A percentile compares a stretch with the other conserved stretches of the same genome.
phyloP scores from a whole-genome alignment of 129 eudicot species.

The Flaveria robusta region DNA sequence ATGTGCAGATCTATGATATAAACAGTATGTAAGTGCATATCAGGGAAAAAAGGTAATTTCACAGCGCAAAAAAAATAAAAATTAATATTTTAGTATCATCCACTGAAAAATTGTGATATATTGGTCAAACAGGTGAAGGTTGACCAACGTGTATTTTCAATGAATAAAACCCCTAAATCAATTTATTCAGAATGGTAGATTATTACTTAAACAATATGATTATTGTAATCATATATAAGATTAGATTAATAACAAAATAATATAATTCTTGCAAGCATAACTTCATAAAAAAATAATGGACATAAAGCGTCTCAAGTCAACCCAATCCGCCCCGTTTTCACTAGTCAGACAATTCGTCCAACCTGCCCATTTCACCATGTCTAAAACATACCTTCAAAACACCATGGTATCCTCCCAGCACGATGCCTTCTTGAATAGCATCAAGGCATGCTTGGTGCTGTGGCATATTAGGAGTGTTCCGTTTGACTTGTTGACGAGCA shows the following conservation, averaged over 20 bases:
- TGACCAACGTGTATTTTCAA: neutral
- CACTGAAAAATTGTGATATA: neutral
- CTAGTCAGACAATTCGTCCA: neutral
- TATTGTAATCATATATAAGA: neutral
- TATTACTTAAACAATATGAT: neutral
- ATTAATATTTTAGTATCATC: neutral
- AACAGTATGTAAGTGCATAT: neutral
- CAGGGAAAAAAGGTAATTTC: neutral
- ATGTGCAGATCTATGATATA: neutral
- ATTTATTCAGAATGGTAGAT: neutral
- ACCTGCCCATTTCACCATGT: neutral
- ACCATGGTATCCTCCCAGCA: slow-evolving; percentile 81
- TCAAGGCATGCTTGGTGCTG: slow-evolving; percentile 91
- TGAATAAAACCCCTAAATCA: neutral
- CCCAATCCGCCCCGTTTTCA: neutral
- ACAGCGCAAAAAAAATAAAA: neutral
- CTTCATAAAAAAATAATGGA: neutral
- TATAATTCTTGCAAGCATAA: neutral
- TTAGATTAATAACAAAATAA: neutral
- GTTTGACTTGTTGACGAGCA: slow-evolving; percentile 70
- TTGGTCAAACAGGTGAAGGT: neutral
- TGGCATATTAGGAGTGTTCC: slow-evolving; percentile 62
- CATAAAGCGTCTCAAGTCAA: neutral
- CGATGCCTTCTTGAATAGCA: slow-evolving; percentile 71
- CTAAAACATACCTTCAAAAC: slow-evolving; percentile 62